A percentile compares a stretch with the other conserved stretches of the same genome.
Evolutionary conservation across 2,329 filamentous ascomycete species (phyloP).

Genomic region (Aphanocladium album): DNA sequence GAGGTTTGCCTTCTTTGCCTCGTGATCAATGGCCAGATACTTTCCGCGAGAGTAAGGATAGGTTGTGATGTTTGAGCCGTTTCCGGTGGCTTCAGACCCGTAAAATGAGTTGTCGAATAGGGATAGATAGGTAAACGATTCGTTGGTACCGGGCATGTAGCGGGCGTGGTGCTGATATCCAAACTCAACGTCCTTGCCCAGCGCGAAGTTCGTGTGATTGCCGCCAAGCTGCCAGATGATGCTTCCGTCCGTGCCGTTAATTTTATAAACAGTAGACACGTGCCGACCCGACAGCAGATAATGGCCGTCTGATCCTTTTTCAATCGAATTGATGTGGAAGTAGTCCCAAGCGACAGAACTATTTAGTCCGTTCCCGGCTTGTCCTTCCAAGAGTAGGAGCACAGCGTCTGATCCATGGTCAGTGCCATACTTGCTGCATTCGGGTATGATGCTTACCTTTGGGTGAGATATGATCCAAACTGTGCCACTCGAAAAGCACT

Average conservation of each 20-base stretch:
- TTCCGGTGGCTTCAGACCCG: constrained; percentile 15
- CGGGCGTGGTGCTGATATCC: constrained; percentile 51
- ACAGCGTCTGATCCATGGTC: constrained; percentile 32
- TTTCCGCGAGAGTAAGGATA: constrained; percentile 30
- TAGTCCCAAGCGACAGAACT: constrained; percentile 29
- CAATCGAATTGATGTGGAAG: constrained; percentile 8
- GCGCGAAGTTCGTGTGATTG: constrained; percentile 35
- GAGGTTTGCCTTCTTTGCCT: constrained; percentile 37
- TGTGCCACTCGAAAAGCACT: constrained; percentile 44
- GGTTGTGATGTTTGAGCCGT: neutral
- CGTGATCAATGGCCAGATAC: constrained; percentile 41
- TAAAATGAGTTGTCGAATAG: constrained; percentile 45
- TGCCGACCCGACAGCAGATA: constrained; percentile 52
- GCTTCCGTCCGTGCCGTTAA: constrained; percentile 42
- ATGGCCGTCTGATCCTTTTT: constrained; percentile 30
- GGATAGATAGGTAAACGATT: constrained; percentile 41
- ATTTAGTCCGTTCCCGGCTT: constrained; percentile 28
- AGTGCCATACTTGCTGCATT: neutral
- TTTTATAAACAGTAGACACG: constrained; percentile 41
- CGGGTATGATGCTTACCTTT: constrained; percentile 14
- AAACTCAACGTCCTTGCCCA: constrained; percentile 33
- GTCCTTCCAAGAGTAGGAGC: constrained; percentile 41
- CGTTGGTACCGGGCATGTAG: constrained; percentile 29
- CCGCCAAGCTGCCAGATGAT: constrained; percentile 52
- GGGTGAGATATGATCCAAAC: constrained; percentile 23